phyloP scores from a whole-genome alignment of 306 rosid species.

The Astragalus membranaceus region DNA sequence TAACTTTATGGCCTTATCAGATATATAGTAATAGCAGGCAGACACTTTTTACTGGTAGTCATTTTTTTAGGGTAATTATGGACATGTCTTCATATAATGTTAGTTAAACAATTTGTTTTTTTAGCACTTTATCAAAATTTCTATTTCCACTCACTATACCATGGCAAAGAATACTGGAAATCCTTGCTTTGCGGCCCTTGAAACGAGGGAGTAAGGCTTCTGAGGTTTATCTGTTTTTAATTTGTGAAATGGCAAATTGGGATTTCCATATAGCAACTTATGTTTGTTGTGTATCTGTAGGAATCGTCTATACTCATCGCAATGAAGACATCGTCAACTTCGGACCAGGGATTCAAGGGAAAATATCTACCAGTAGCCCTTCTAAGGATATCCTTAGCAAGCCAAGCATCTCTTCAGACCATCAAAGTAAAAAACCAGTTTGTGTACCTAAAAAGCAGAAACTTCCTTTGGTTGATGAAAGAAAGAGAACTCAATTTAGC shows the following conservation, averaged over 20 bases:
- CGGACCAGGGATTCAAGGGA: constrained; percentile 39
- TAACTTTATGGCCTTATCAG: neutral
- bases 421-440: constrained; percentile 29
- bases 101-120: neutral
- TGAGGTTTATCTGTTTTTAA: neutral
- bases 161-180: neutral
- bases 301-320: constrained; percentile 76
- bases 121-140: neutral
- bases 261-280: neutral
- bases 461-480: constrained; percentile 30
- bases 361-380: constrained; percentile 15
- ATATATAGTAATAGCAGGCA: neutral
- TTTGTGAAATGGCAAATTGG: neutral
- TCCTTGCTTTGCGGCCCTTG: constrained; percentile 4
- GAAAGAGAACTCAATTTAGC: constrained; percentile 53
- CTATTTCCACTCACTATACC: neutral
- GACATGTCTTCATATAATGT: neutral
- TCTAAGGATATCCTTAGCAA: constrained; percentile 19
- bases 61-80: neutral
- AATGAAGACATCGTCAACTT: constrained; percentile 73
- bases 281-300: constrained; percentile 26
- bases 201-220: constrained; percentile 6
- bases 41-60: neutral
- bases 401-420: constrained; percentile 16
- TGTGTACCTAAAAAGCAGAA: constrained; percentile 20